Percentiles rank a stretch among this genome's conserved stretches.
Evolutionary conservation across 257 asterid genomes (phyloP).

Genomic region (Nicotiana attenuata): DNA sequence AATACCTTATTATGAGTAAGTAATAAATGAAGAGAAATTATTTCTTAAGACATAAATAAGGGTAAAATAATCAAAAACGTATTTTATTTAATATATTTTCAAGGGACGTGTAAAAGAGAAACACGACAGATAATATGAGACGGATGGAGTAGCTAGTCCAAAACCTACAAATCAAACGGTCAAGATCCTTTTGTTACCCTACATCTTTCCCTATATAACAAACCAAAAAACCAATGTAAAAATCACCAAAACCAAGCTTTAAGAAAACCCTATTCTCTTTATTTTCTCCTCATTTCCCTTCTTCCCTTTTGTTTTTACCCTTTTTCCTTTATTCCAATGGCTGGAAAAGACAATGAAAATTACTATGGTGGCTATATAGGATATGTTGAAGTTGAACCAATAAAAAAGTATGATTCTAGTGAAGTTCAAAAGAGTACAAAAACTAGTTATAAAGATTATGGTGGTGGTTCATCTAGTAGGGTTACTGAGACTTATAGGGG

Average conservation of each 20-base stretch:
- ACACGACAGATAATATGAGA: no score
- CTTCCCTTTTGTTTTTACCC: no score
- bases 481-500: background rate
- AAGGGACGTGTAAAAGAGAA: no score
- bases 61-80: no score
- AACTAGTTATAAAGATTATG: background rate
- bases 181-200: background rate
- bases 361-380: background rate
- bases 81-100: no score
- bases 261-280: background rate
- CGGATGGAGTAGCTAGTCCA: no score
- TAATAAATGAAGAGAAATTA: no score
- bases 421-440: slow-evolving; percentile 10
- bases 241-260: background rate
- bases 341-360: background rate
- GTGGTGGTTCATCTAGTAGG: slow-evolving; percentile 10
- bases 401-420: background rate
- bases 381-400: background rate
- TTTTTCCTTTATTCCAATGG: background rate
- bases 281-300: background rate
- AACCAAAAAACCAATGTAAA: background rate
- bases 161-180: background rate
- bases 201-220: background rate
- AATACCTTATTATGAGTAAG: no score
- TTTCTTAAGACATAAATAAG: no score